Evolutionary conservation across 129 eudicot genomes (phyloP).

Genomic region (Cynara cardunculus): DNA sequence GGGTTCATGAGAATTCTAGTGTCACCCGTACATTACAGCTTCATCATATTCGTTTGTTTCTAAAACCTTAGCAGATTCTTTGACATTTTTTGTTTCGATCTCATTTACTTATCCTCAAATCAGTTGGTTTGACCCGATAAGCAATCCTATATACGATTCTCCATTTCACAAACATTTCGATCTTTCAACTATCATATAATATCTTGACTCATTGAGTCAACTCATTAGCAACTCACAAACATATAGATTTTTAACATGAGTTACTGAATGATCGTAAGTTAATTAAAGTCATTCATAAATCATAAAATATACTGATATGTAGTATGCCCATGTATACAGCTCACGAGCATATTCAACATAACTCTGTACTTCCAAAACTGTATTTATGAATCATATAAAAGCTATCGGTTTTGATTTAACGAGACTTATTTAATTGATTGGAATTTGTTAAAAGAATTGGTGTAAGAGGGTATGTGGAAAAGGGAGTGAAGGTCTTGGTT

Average conservation of each 20-base stretch:
- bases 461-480: neutral
- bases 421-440: neutral
- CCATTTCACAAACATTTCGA: neutral
- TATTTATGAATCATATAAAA: neutral
- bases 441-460: neutral
- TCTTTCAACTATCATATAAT: neutral
- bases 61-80: neutral
- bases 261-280: neutral
- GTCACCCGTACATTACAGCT: neutral
- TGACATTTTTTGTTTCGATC: neutral
- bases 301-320: neutral
- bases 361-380: neutral
- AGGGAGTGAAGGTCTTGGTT: conserved; percentile 1
- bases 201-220: neutral
- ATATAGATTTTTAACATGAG: neutral
- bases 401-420: neutral
- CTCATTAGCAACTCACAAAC: neutral
- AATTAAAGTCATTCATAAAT: no score
- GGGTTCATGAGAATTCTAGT: neutral
- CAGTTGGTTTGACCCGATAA: neutral
- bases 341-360: no score
- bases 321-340: neutral
- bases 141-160: neutral
- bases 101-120: neutral
- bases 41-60: no score